Evolutionary conservation across 768 basidiomycete species (phyloP).

Genomic region (Kondoa malvinella): DNA sequence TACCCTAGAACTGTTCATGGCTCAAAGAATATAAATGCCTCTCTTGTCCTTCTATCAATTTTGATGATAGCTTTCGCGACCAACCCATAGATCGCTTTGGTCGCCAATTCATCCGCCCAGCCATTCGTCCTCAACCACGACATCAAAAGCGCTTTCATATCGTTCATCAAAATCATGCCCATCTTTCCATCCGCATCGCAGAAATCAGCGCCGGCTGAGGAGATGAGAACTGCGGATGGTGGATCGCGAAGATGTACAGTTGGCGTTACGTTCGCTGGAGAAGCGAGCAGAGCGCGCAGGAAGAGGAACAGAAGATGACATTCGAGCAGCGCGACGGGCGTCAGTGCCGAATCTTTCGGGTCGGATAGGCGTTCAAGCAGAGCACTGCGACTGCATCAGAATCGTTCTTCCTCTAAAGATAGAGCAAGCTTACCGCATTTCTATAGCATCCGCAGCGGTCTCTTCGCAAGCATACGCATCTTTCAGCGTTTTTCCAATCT

Average conservation of each 20-base stretch:
- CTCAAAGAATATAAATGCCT: conserved; percentile 1
- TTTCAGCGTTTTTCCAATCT: not conserved
- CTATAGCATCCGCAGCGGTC: not conserved
- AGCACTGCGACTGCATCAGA: not conserved
- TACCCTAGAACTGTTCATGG: no score
- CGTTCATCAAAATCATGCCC: not conserved
- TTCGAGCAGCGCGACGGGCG: not conserved
- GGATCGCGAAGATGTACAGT: not conserved
- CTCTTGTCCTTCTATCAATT: conserved; percentile 1
- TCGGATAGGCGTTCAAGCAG: not conserved
- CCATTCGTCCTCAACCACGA: not conserved
- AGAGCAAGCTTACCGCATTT: not conserved
- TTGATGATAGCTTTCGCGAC: conserved; percentile 1
- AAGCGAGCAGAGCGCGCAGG: not conserved
- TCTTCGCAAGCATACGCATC: not conserved
- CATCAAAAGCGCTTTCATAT: not conserved
- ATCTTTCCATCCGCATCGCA: not conserved
- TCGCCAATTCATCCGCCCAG: conserved; percentile 1
- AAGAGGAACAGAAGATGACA: not conserved
- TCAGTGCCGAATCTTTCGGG: not conserved
- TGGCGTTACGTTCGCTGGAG: not conserved
- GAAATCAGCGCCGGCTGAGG: not conserved
- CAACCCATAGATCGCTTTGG: conserved; percentile 3
- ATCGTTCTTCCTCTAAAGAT: not conserved
- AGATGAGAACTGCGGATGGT: not conserved